Conservation (phyloP, 2,329 filamentous ascomycete genomes). For the Fusarium caatingaense region DNA sequence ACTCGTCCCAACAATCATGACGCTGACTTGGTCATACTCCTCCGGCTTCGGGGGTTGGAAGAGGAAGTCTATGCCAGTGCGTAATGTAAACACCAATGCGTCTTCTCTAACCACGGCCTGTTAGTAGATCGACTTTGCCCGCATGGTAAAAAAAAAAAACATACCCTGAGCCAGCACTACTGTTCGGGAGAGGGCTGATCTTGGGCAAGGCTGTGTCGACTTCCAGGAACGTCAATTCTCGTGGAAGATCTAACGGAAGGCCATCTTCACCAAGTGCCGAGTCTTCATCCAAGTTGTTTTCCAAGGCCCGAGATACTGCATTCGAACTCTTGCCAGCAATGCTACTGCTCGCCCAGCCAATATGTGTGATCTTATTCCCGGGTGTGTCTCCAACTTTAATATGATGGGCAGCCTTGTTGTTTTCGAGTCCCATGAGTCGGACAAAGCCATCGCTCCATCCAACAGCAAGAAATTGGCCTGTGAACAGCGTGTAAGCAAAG, state of each 20-base stretch:
- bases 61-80: slow-evolving; percentile 75
- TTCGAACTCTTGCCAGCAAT: slow-evolving; percentile 49
- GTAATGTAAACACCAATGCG: slow-evolving; percentile 74
- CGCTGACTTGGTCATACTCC: slow-evolving; percentile 79
- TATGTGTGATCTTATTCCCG: slow-evolving; percentile 60
- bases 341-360: slow-evolving; percentile 64
- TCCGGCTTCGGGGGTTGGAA: slow-evolving; percentile 72
- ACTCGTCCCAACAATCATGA: slow-evolving; percentile 79
- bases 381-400: slow-evolving; percentile 64
- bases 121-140: slow-evolving; percentile 1
- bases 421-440: slow-evolving; percentile 81
- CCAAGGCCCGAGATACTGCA: slow-evolving; percentile 19
- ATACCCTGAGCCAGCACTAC: slow-evolving; percentile 71
- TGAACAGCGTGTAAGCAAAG: neutral
- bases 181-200: slow-evolving; percentile 74
- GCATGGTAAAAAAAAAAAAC: neutral
- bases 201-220: slow-evolving; percentile 81
- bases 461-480: slow-evolving; percentile 81
- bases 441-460: slow-evolving; percentile 86
- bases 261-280: slow-evolving; percentile 18
- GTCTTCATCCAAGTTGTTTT: slow-evolving; percentile 26
- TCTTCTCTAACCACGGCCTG: slow-evolving; percentile 55
- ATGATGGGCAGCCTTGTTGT: slow-evolving; percentile 82
- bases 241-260: slow-evolving; percentile 68
- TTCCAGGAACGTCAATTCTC: slow-evolving; percentile 79